Base-by-base conservation (phyloP, 805 yeast species). In the Kazachstania africana region DNA sequence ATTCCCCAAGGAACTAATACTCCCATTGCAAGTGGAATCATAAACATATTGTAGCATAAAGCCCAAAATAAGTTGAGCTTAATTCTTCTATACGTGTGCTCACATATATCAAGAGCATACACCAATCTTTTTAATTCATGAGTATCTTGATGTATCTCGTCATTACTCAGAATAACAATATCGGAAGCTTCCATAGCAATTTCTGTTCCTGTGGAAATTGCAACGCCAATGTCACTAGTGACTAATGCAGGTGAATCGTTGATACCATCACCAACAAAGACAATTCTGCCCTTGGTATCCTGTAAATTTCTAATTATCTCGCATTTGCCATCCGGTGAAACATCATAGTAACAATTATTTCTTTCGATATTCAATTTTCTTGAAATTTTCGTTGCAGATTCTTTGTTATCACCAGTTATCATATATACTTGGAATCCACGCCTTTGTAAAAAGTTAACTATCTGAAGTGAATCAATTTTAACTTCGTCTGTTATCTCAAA, bases 181-280 rank as follows among this genome's bases (percentile, higher is more conserved):
- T 85, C 95, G 0, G 98, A 95, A n/a, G 95, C 82, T 43, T 87
- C 95, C 43, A 91, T 79, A 1, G 98, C 97, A 43, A 91, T 82
- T 47, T 91, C 97, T 0, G 97, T 82, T 4, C 97, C 95, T 0
- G 93, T 72, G 8, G 93, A 78, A 36, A 93, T 73, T 8, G 97
- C 91, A 45, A 93, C 74, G 16, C 98, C 98, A 13, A 91, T 59
- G 42, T 85, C 83, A 1, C 95, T 80, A 34, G 78, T 69, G 1
- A 83, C 94, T 34, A 91, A 66, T 0, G 97, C 97, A 0, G 98
- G 96, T 0, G 97, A 94, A 53, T 91, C 99, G 55, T 91, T 91
- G 42, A 91, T 82, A 37, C 99, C 99, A 58, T 91, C 99, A 24
- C 99, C 99, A 15, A 91, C 78, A 65, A 93, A 85, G 5, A 87